Evolutionary conservation across 768 basidiomycete species (phyloP), one percentile per base, ranked within the genome.

Genomic region (Termitomyces sp.): DNA sequence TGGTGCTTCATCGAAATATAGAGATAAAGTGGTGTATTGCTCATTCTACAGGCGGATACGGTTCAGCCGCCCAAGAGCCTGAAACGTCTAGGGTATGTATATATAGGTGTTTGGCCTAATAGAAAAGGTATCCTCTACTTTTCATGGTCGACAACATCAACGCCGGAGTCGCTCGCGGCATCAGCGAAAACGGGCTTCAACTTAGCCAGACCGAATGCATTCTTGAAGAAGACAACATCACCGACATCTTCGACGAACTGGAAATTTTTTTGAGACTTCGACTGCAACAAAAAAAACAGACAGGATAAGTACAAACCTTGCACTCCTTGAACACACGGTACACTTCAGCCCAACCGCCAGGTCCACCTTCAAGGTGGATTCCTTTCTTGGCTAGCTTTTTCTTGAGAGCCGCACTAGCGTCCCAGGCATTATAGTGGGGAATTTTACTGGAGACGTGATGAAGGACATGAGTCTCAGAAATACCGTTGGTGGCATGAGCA

Each of bases 371-470:
- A 43, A 92, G 75, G 67, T 78, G 69, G 66, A 92, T 71, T 44
- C 85, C 82, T 64, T 81, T 74, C 39, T 79, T 79, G 46, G 86
- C 79, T 41, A 90, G 81, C 67, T 85, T 85, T 70, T 82, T 82
- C 72, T 90, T 91, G 62, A 99, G 78, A 26, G 92, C 94, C 59
- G 80, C 82, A 29, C 87, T 84, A 22, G 96, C 96, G 67, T 96
- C 94, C 94, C 94, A 87, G 75, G 91, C 90, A 60, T 92, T 76
- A 71, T 94, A 98, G 71, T 99, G 96, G 20, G 96, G 96, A 62
- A 99, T 98, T 77, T 95, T 96, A 82, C 88, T 92, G 60, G 81
- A 85, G 59, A 96, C 83, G 72, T 98, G 96, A 73, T 98, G 96
- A 24, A 85, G 74, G 57, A 97, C 88, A 70, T 96, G 94, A 31